These are phyloP conservation scores for Cladorrhinum sp. DNA, from an alignment of 2,329 filamentous ascomycete species.

Conservation along the genomic window DNA sequence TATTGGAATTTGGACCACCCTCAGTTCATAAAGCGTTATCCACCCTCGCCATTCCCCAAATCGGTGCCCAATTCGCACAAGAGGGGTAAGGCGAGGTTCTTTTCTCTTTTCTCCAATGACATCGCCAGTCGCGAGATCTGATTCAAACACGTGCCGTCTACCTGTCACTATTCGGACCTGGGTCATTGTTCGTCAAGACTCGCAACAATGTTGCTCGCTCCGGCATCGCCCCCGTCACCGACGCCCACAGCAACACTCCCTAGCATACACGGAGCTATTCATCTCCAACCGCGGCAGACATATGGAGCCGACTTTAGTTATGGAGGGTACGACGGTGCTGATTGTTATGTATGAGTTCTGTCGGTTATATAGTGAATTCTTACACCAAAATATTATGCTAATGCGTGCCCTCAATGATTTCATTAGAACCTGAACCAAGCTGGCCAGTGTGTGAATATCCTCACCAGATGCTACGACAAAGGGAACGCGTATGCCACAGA, in stretches of 20 bases:
- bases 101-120: not conserved
- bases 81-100: not conserved
- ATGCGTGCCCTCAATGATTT: too few species aligned
- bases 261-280: constrained; percentile 4
- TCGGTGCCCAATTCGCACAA: not conserved
- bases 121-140: too few species aligned
- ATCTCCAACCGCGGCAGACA: constrained; percentile 19
- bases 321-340: not conserved
- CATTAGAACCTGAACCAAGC: constrained; percentile 5
- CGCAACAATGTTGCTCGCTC: constrained; percentile 10
- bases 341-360: constrained; percentile 9
- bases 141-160: too few species aligned
- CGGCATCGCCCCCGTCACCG: constrained; percentile 17
- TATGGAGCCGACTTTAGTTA: not conserved
- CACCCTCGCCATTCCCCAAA: not conserved
- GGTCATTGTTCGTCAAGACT: not conserved
- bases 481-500: constrained; percentile 5
- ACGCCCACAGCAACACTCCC: constrained; percentile 20
- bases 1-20: not conserved
- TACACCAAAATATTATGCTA: not conserved
- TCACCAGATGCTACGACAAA: constrained; percentile 18
- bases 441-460: constrained; percentile 20
- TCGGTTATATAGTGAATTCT: not conserved
- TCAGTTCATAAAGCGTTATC: too few species aligned
- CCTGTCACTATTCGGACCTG: too few species aligned